These are phyloP conservation scores for Pezicula neosporulosa DNA, from an alignment of 2,329 filamentous ascomycete species.

Conservation along the genomic window DNA sequence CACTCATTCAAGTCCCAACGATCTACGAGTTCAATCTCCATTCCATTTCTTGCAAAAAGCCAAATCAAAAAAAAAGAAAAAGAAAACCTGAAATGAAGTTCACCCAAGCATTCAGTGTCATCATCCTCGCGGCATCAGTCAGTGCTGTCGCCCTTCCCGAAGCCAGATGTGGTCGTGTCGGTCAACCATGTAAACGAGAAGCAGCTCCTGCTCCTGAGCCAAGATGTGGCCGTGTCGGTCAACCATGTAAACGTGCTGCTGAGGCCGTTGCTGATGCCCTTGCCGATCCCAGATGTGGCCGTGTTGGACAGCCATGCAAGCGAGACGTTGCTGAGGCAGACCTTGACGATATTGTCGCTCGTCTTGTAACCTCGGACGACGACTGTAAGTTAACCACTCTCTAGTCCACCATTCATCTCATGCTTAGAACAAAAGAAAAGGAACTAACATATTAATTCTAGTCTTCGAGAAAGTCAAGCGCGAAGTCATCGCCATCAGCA, in stretches of 20 bases:
- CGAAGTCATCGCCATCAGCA: slow-evolving; percentile 20
- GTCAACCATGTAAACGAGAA: slow-evolving; percentile 9
- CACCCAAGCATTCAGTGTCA: slow-evolving; percentile 35
- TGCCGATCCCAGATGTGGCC: slow-evolving; percentile 19
- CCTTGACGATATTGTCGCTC: slow-evolving; percentile 2
- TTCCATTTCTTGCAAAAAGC: slow-evolving; percentile 1
- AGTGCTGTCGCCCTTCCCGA: slow-evolving; percentile 25
- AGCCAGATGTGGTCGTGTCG: slow-evolving; percentile 12
- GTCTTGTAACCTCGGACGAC: slow-evolving; percentile 11
- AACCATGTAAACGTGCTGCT: slow-evolving; percentile 31
- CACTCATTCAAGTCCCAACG: slow-evolving; percentile 10
- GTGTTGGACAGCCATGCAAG: slow-evolving; percentile 18
- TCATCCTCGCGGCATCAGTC: slow-evolving; percentile 35
- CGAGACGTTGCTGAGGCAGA: slow-evolving; percentile 2
- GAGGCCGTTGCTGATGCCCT: slow-evolving; percentile 25
- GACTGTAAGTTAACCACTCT: slow-evolving; percentile 9
- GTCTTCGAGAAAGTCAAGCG: slow-evolving; percentile 22
- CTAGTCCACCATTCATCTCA: background rate
- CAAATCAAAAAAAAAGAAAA: no score
- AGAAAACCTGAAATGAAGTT: slow-evolving; percentile 42
- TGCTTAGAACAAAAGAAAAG: no score
- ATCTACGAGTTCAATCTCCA: slow-evolving; percentile 6
- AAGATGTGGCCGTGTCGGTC: slow-evolving; percentile 23
- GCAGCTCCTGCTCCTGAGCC: slow-evolving; percentile 15
- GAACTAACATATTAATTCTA: no score